phyloP scores from a whole-genome alignment of 2,329 filamentous ascomycete species.

The Paracoccidioides brasiliensis region DNA sequence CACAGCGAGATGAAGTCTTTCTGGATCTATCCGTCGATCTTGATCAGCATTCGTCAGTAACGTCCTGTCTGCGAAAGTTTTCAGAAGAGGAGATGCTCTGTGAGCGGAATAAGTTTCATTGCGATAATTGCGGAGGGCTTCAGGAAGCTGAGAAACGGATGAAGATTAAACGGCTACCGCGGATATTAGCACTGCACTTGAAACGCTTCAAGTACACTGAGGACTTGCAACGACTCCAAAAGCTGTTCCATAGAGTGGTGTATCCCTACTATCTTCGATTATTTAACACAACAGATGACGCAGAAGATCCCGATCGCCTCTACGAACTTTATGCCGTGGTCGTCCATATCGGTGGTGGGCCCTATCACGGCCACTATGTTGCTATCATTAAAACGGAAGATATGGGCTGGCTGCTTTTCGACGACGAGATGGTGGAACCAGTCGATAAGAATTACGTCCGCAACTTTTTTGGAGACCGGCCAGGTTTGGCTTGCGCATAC shows the following conservation, averaged over 20 bases:
- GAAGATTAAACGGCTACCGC: conserved; percentile 93
- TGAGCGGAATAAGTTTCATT: conserved; percentile 97
- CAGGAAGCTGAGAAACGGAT: conserved; percentile 98
- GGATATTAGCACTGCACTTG: conserved; percentile 79
- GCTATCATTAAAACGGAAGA: conserved; percentile 97
- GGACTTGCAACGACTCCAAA: conserved; percentile 83
- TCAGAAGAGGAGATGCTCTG: conserved; percentile 98
- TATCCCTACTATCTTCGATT: conserved; percentile 94
- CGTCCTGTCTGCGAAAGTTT: conserved; percentile 87
- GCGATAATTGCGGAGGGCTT: conserved; percentile 87
- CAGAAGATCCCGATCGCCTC: conserved; percentile 79
- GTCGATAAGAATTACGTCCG: conserved; percentile 92
- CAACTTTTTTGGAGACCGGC: conserved; percentile 93
- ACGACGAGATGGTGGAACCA: conserved; percentile 96
- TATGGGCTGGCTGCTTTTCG: conserved; percentile 88
- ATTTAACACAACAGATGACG: conserved; percentile 95
- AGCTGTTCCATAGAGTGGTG: conserved; percentile 90
- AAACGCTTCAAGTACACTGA: conserved; percentile 99
- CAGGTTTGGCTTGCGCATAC: conserved; percentile 84
- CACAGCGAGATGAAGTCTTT: conserved; percentile 90
- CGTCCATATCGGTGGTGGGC: conserved; percentile 90
- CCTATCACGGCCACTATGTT: conserved; percentile 95
- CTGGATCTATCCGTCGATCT: conserved; percentile 91
- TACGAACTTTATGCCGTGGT: conserved; percentile 97
- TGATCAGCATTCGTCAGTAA: conserved; percentile 90